phyloP scores from a whole-genome alignment of 2,329 filamentous ascomycete genomes.

The Samsoniella hepiali region DNA sequence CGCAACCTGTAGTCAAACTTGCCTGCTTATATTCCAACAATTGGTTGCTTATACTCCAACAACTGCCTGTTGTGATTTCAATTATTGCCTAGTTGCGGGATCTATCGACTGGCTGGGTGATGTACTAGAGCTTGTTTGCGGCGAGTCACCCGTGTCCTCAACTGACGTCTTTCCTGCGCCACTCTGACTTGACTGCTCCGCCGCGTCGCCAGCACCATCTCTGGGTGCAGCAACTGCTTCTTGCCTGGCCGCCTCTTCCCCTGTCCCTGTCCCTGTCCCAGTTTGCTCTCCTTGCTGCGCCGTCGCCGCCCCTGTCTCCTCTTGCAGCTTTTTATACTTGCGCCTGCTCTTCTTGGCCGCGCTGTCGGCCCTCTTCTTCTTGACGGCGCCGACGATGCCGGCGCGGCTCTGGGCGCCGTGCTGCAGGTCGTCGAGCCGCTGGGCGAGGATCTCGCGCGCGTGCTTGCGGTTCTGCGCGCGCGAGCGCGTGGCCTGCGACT shows the following conservation, averaged over 20 bases:
- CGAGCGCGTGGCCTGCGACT: conserved; percentile 88
- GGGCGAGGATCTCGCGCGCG: conserved; percentile 73
- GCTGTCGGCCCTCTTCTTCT: conserved; percentile 69
- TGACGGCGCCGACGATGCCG: conserved; percentile 60
- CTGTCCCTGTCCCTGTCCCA: not conserved
- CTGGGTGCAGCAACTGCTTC: not conserved
- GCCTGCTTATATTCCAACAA: not conserved
- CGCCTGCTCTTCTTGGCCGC: conserved; percentile 76
- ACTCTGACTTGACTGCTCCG: not conserved
- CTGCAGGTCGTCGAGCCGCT: conserved; percentile 67
- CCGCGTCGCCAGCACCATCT: not conserved
- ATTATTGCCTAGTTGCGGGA: not conserved
- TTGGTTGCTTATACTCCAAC: too few species aligned
- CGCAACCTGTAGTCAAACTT: not conserved
- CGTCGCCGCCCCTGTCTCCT: conserved; percentile 37
- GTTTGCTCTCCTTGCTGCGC: not conserved
- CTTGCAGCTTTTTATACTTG: conserved; percentile 67
- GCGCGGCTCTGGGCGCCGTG: conserved; percentile 69
- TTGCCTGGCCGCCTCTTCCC: not conserved
- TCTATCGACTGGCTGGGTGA: not conserved
- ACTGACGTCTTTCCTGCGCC: too few species aligned
- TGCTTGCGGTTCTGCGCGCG: conserved; percentile 83
- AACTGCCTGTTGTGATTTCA: not conserved
- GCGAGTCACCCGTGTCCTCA: too few species aligned
- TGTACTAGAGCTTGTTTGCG: not conserved